Conservation (phyloP, 2,329 filamentous ascomycete species). For the Fusarium staphyleae region DNA sequence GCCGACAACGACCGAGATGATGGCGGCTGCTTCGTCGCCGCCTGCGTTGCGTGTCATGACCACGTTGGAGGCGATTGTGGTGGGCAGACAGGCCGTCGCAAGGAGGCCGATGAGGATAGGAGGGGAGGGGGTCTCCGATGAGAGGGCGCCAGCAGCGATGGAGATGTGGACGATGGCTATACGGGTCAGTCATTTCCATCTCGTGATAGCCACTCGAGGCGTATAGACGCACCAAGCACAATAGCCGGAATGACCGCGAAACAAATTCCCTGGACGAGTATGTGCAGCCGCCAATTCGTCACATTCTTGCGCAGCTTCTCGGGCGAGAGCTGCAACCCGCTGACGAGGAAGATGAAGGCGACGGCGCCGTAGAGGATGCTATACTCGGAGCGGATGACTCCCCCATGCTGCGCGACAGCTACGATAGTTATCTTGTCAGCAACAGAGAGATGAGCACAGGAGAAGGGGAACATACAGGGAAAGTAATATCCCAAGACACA, state of each 20-base stretch:
- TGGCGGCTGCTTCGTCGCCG: conserved; percentile 69
- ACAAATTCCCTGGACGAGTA: conserved; percentile 71
- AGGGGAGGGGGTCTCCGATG: conserved; percentile 65
- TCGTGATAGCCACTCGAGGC: too few species aligned
- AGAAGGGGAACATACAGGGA: conserved; percentile 46
- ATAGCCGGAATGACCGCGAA: conserved; percentile 71
- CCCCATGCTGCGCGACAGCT: conserved; percentile 58
- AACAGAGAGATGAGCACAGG: not conserved
- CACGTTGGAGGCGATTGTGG: conserved; percentile 76
- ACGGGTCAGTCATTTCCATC: conserved; percentile 13
- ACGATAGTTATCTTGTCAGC: conserved; percentile 13
- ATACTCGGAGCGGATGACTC: conserved; percentile 60
- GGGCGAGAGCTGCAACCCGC: conserved; percentile 71
- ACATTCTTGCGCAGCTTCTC: conserved; percentile 67
- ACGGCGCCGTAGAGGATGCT: conserved; percentile 74
- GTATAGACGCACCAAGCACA: conserved; percentile 57
- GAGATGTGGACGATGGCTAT: conserved; percentile 56
- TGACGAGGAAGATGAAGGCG: conserved; percentile 73
- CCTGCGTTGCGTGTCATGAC: conserved; percentile 75
- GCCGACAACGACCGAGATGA: conserved; percentile 74
- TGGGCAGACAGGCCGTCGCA: conserved; percentile 72
- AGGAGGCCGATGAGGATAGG: conserved; percentile 73
- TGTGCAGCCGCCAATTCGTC: conserved; percentile 71
- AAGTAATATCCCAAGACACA: conserved; percentile 56
- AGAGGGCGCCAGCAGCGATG: conserved; percentile 54